phyloP scores from a whole-genome alignment of 352 stramenopile genomes.

The Globisporangium takayamanum region DNA sequence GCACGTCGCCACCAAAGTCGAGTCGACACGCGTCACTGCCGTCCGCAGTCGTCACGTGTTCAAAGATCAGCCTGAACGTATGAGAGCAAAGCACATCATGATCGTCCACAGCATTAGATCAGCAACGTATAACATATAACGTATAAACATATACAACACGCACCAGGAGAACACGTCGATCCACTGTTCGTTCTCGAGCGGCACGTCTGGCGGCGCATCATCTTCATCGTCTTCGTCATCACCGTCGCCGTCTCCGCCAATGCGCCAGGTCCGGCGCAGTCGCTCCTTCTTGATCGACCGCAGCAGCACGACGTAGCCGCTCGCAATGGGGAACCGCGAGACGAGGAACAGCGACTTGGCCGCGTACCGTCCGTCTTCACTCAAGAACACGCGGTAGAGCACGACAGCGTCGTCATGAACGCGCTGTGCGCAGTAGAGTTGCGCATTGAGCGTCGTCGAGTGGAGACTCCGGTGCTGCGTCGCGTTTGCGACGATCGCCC shows the following conservation, averaged over 20 bases:
- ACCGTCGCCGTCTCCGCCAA: neutral
- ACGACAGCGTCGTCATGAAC: constrained; percentile 60
- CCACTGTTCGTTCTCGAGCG: too few relatives aligned
- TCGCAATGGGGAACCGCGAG: constrained; percentile 29
- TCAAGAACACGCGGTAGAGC: constrained; percentile 39
- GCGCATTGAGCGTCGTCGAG: constrained; percentile 36
- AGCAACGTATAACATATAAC: too few relatives aligned
- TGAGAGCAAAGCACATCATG: too few relatives aligned
- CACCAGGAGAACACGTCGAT: too few relatives aligned
- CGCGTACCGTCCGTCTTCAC: constrained; percentile 8
- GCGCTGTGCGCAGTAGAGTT: constrained; percentile 31
- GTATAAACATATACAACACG: too few relatives aligned
- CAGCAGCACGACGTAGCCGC: constrained; percentile 38
- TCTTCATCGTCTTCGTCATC: constrained; percentile 29
- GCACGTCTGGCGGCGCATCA: too few relatives aligned
- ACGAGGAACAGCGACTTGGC: constrained; percentile 47
- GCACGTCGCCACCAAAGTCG: constrained; percentile 43
- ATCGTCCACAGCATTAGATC: too few relatives aligned
- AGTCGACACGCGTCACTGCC: constrained; percentile 25
- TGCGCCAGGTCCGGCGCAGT: neutral
- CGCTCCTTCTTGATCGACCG: constrained; percentile 25
- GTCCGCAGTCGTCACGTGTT: constrained; percentile 6
- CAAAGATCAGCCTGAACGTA: constrained; percentile 1
- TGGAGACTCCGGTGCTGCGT: constrained; percentile 24
- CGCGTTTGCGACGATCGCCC: constrained; percentile 15